Base-by-base conservation (phyloP, 257 asterid genomes). In the Nicotiana tabacum region DNA sequence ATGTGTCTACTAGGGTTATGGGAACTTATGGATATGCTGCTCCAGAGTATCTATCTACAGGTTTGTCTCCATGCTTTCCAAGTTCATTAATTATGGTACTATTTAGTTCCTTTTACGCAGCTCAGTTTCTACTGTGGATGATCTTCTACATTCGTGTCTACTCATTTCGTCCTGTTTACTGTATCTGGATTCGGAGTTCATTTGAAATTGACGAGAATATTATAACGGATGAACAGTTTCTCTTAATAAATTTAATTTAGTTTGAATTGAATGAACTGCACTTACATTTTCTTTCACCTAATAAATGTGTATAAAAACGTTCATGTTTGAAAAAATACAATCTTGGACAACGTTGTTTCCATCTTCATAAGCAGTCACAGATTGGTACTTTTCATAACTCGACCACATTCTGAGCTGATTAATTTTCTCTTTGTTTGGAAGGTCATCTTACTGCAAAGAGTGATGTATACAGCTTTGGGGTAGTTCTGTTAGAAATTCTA, bases 391-490 rank as follows among this genome's bases (percentile, higher is more conserved):
- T 21, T 21, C 21, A 21, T 21, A 21, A 21, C 21, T 21, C 21
- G 21, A 21, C 21, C 21, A 21, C 21, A 21, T 21, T 21, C 21
- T 21, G 21, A 21, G 21, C 21, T 21, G 21, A 21, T 21, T 21
- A 21, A 21, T 21, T 21, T 21, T 21, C 30, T 55, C 65, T 76
- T 53, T 66, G 57, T 68, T 82, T 66, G 37, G 30, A 77, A 92
- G 97, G 97, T 65, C 97, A 91, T 79, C 88, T 93, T 83, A 92
- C 97, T 27, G 88, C 95, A 27, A 93, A 90, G 94, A 92, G 95
- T 35, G 94, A 93, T 56, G 92, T 93, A 58, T 93, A 90, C 90
- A 93, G 95, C 88, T 93, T 90, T 0, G 97, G 97, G 2, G 97
- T 92, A 4, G 95, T 92, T 12, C 97, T 93, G 6, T 84, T 92